Percentiles rank a stretch among this genome's conserved stretches.
These are phyloP conservation scores for Scheffersomyces stambukii DNA, from an alignment of 1,139 yeast species.

Conservation along the genomic window DNA sequence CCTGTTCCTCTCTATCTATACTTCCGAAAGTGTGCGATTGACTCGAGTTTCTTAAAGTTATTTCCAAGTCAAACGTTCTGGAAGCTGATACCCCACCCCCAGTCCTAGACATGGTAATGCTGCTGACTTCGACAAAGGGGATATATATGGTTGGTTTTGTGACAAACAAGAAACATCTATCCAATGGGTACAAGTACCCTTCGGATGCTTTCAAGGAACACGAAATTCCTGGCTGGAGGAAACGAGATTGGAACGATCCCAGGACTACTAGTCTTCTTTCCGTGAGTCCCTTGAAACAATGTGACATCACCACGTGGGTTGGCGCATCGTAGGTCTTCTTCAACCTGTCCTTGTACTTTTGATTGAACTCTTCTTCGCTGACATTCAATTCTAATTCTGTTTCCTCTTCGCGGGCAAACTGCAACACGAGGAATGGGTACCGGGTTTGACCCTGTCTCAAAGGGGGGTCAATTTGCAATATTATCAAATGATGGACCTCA, in stretches of 20 bases:
- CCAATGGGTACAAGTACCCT: constrained; percentile 88
- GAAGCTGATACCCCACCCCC: constrained; percentile 77
- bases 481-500: constrained; percentile 82
- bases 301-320: constrained; percentile 84
- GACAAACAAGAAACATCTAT: constrained; percentile 83
- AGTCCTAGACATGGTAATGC: constrained; percentile 81
- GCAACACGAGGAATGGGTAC: constrained; percentile 87
- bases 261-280: constrained; percentile 84
- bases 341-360: constrained; percentile 71
- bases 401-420: constrained; percentile 86
- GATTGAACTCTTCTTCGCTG: constrained; percentile 75
- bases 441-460: constrained; percentile 88
- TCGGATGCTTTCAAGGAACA: constrained; percentile 95
- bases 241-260: constrained; percentile 73
- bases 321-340: constrained; percentile 75
- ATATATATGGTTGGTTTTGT: constrained; percentile 93
- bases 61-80: constrained; percentile 90
- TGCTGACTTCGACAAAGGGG: constrained; percentile 77
- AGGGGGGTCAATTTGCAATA: constrained; percentile 94
- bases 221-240: constrained; percentile 76
- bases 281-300: constrained; percentile 85
- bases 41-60: constrained; percentile 61
- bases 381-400: constrained; percentile 86
- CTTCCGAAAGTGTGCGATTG: constrained; percentile 83
- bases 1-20: constrained; percentile 88